Base-by-base conservation (phyloP, 139 green algal genomes). In the Asterochloris erici region DNA sequence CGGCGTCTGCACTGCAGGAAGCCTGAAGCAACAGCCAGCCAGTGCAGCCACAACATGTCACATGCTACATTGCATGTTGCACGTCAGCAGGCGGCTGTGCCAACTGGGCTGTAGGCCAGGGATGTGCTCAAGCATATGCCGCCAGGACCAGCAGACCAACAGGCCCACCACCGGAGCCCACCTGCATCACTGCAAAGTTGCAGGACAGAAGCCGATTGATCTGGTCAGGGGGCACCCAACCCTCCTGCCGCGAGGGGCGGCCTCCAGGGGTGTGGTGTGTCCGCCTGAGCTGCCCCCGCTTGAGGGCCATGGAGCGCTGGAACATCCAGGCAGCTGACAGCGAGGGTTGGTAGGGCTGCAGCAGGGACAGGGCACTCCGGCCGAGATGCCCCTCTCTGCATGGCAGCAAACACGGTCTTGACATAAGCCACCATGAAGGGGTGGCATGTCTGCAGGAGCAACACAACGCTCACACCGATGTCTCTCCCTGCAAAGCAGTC, bases 271-370 rank as follows among this genome's bases (percentile, higher is more conserved):
- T 54, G 38, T 54, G 38, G 38, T 54, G 38, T 6, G 38, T 6
- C 38, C 6, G 38, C 38, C 38, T 26, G 0, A 10, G 16, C 75
- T 81, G 69, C 10, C 71, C 83, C 2, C 82, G 74, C 19, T 85
- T 86, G 60, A 95, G 88, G 23, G 82, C 93, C 96, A 99, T 99
- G 17, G 94, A 93, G 0, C 90, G 88, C 88, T 98, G 95, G 81
- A 98, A 88, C 89, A 98, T 95, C 93, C 93, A 96, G 2, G 93
- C 89, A n/a, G 82, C 79, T 68, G 83, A 88, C 38, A 95, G 84
- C 0, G 86, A 79, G 11, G 92, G 88, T 71, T 92, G 93, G 91
- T 96, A 97, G 13, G 79, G 54, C 27, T 89, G 88, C 78, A 86
- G 81, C n/a, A 71, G 27, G 0, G n/a, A 71, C 77, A 86, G 24